Base-by-base conservation (phyloP, 805 yeast species). In the Scheffersomyces ergatensis region DNA sequence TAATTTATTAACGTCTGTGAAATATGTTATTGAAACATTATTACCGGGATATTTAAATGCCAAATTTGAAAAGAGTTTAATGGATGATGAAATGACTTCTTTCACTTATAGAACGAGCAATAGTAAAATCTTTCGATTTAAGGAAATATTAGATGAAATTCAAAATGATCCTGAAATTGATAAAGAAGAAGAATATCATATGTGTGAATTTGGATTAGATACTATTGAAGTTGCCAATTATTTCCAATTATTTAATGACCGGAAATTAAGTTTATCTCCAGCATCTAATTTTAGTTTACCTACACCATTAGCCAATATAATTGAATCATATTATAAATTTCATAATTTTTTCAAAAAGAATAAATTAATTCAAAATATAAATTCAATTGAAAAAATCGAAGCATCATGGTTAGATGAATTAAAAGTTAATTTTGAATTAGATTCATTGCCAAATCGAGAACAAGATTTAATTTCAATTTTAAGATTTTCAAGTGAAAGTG, bases 241-340 rank as follows among this genome's bases (percentile, higher is more conserved):
- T 42, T 51, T 69, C 19, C 53, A 54, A 29, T 48, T 63, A 14
- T 67, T 82, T 38, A 57, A 69, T 14, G 65, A 66, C n/a, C 65
- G 88, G 44, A 65, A 80, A 3, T 63, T 92, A 20, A 87, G 96
- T 3, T 76, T 88, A 0, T 90, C 98, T 2, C 97, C 99, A 0
- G 78, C 89, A 38, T 90, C 90, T 0, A 70, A 75, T 15, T 85
- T 86, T 53, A 79, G 82, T 0, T 63, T 79, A 3, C 99, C 99
- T 0, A 71, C 74, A 38, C 68, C 84, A 9, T 63, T 86, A 33
- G 57, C 62, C 25, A 74, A 73, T 45, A 80, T 83, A 0, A 65
- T 88, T 34, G 67, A 65, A 12, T 58, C 83, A 1, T 86, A 83
- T 46, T 44, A 57, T 7, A 54, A 53, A 1, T 63, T 74, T 32